phyloP scores from a whole-genome alignment of 2,329 filamentous ascomycete species.

The Penicillium sp. region DNA sequence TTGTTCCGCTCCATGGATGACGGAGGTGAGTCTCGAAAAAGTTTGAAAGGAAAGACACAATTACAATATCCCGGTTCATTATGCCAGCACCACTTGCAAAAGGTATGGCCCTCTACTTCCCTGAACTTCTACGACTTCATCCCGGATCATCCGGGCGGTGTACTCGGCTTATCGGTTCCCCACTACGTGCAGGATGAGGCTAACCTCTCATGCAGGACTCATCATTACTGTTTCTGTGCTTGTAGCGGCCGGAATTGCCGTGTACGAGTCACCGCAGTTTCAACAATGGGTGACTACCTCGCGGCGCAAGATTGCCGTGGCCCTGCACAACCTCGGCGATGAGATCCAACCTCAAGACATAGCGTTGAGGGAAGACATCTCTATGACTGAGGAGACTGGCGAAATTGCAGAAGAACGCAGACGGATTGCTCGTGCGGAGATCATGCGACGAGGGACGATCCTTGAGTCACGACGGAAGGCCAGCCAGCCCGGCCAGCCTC shows the following conservation, averaged over 20 bases:
- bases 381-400: slow-evolving; percentile 41
- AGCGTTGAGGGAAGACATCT: slow-evolving; percentile 34
- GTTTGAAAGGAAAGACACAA: not conserved
- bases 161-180: slow-evolving; percentile 24
- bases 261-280: slow-evolving; percentile 57
- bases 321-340: slow-evolving; percentile 52
- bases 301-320: slow-evolving; percentile 52
- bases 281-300: slow-evolving; percentile 55
- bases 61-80: slow-evolving; percentile 8
- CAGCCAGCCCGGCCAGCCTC: slow-evolving; percentile 12
- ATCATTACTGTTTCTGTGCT: slow-evolving; percentile 55
- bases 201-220: slow-evolving; percentile 42
- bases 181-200: slow-evolving; percentile 5
- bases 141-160: slow-evolving; percentile 20
- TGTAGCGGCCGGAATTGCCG: slow-evolving; percentile 54
- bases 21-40: not conserved
- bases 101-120: slow-evolving; percentile 29
- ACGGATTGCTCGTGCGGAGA: slow-evolving; percentile 38
- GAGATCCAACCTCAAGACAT: slow-evolving; percentile 46
- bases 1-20: not conserved
- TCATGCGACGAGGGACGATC: slow-evolving; percentile 36
- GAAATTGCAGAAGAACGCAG: slow-evolving; percentile 39
- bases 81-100: slow-evolving; percentile 44
- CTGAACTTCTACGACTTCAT: not conserved
- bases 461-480: slow-evolving; percentile 33